Evolutionary conservation across 2,329 filamentous ascomycete genomes (phyloP).

Genomic region (Nemania abortiva): DNA sequence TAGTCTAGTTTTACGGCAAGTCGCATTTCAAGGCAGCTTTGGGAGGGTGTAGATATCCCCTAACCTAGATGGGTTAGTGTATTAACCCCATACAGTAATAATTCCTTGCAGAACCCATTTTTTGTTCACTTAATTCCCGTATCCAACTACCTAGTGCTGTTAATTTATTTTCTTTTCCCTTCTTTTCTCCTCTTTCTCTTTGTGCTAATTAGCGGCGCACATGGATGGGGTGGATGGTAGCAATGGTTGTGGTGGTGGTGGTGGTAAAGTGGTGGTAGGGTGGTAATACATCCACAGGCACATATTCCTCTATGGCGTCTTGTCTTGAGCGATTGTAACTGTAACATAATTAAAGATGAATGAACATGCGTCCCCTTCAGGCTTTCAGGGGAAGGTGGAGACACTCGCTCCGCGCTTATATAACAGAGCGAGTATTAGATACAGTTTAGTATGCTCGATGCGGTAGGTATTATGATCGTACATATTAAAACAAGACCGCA

Average conservation of each 20-base stretch:
- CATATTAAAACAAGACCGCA: constrained; percentile 28
- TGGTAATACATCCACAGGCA: constrained; percentile 1
- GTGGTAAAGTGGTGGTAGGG: not conserved
- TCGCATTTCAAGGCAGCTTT: not conserved
- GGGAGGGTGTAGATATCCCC: not conserved
- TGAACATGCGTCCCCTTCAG: constrained; percentile 10
- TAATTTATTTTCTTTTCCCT: not conserved
- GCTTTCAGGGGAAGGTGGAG: constrained; percentile 37
- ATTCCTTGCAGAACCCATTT: not conserved
- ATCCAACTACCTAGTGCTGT: not conserved
- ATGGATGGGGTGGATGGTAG: not conserved
- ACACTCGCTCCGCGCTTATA: constrained; percentile 29
- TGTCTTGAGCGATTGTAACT: constrained; percentile 3
- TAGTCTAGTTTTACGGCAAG: constrained; percentile 3
- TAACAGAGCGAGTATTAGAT: constrained; percentile 20
- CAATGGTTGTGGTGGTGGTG: not conserved
- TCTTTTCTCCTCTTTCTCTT: not conserved
- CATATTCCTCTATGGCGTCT: not conserved
- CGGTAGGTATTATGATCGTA: constrained; percentile 22
- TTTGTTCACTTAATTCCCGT: not conserved
- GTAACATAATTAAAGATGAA: constrained; percentile 8
- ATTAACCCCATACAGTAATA: constrained; percentile 22
- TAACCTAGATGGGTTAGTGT: not conserved
- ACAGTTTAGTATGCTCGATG: constrained; percentile 26
- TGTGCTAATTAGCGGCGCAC: not conserved